These are phyloP conservation scores for Arthonia radiata DNA, from an alignment of 495 filamentous ascomycete genomes.

Conservation along the genomic window DNA sequence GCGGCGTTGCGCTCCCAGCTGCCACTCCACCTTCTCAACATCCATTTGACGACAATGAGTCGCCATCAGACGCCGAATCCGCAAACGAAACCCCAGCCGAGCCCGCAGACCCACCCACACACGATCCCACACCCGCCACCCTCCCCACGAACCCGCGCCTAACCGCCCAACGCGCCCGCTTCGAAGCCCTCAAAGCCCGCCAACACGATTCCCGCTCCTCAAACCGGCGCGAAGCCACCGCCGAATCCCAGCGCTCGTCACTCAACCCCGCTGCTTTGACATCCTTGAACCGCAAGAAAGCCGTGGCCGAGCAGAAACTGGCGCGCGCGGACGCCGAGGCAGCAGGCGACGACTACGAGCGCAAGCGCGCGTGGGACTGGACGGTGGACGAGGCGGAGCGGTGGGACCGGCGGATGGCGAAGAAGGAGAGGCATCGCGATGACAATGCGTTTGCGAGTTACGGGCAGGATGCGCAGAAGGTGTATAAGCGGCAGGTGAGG, in stretches of 20 bases:
- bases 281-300: constrained; percentile 51
- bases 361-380: constrained; percentile 97
- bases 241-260: constrained; percentile 56
- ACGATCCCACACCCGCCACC: too few species aligned
- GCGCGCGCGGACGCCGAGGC: constrained; percentile 76
- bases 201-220: constrained; percentile 30
- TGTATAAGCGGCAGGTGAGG: constrained; percentile 76
- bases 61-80: too few species aligned
- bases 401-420: constrained; percentile 75
- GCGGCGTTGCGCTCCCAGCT: too few species aligned
- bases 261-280: constrained; percentile 50
- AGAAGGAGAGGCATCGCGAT: constrained; percentile 62
- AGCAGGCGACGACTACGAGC: constrained; percentile 76
- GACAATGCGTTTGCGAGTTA: constrained; percentile 84
- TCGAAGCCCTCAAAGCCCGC: not conserved
- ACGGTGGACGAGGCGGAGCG: constrained; percentile 78
- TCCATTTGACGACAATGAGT: too few species aligned
- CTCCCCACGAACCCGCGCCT: too few species aligned
- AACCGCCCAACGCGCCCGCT: not conserved
- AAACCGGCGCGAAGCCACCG: constrained; percentile 62
- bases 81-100: too few species aligned
- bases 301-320: constrained; percentile 74
- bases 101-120: too few species aligned
- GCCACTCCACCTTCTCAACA: too few species aligned
- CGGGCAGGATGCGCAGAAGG: constrained; percentile 58